A percentile compares a stretch with the other conserved stretches of the same genome.
Evolutionary conservation across 2,329 filamentous ascomycete species (phyloP).

Genomic region (Trichoderma hamatum): DNA sequence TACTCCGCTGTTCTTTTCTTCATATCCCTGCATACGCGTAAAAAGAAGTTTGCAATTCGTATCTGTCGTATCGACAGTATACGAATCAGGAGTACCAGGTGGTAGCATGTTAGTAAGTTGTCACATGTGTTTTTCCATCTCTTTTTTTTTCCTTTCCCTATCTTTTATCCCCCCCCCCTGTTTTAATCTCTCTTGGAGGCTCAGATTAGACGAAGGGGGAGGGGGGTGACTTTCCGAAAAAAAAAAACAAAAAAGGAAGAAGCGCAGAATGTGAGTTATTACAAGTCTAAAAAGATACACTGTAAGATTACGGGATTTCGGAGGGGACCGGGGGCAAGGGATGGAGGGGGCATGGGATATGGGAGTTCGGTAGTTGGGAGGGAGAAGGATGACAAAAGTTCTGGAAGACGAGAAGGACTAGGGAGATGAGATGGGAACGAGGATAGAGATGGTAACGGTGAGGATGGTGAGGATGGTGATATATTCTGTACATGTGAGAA

Average conservation of each 20-base stretch:
- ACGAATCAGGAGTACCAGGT: neutral
- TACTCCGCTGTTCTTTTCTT: neutral
- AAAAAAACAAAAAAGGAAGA: no score
- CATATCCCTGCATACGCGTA: neutral
- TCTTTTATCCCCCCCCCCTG: no score
- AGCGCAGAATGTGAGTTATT: no score
- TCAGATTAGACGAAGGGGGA: neutral
- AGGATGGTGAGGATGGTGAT: no score
- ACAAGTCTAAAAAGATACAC: no score
- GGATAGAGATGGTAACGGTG: no score
- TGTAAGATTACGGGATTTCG: no score
- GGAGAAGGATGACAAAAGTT: neutral
- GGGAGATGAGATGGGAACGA: neutral
- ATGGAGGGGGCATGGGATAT: neutral
- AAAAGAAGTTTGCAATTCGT: neutral
- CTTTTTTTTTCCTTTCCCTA: neutral
- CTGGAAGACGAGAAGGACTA: neutral
- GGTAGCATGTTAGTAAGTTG: neutral
- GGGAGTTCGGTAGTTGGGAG: neutral
- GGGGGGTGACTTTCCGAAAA: no score
- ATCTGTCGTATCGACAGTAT: neutral
- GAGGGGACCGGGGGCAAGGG: neutral
- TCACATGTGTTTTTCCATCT: neutral
- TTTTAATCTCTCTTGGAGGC: neutral
- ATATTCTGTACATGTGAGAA: neutral